These are phyloP conservation scores for Selaginella moellendorffii DNA, from an alignment of 75 land plant species.

Conservation along the genomic window DNA sequence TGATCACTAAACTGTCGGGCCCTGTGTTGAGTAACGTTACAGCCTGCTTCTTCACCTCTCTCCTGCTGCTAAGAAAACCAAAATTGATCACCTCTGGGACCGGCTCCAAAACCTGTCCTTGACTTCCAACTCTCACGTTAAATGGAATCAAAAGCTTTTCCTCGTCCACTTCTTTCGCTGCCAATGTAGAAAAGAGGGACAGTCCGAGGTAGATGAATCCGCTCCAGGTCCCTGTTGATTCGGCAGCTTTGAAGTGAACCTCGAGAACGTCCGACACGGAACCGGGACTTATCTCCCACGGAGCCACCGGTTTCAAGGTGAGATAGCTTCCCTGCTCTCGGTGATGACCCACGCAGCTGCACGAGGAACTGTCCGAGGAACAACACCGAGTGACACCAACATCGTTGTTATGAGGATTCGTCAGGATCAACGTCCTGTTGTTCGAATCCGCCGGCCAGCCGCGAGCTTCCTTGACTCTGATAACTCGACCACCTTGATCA, in stretches of 20 bases:
- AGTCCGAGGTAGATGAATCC: background rate
- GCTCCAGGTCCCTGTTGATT: background rate
- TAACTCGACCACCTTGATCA: too few species aligned
- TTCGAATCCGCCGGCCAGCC: slow-evolving; percentile 27
- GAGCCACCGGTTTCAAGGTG: slow-evolving; percentile 31
- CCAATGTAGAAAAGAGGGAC: background rate
- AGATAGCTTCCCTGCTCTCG: background rate
- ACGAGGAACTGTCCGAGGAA: background rate
- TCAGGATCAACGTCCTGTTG: slow-evolving; percentile 16
- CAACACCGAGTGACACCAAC: background rate
- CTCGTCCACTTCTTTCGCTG: background rate
- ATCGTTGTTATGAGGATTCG: background rate
- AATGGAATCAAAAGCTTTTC: background rate
- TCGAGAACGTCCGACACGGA: background rate
- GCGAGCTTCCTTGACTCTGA: slow-evolving; percentile 42
- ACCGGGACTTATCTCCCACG: slow-evolving; percentile 19
- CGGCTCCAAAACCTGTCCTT: slow-evolving; percentile 9
- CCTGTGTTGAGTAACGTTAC: slow-evolving; percentile 35
- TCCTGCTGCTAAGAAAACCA: slow-evolving; percentile 12
- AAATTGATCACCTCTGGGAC: slow-evolving; percentile 27
- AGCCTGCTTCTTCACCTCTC: slow-evolving; percentile 15
- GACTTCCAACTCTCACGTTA: background rate
- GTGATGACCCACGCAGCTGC: background rate
- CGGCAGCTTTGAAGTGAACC: background rate
- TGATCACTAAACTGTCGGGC: slow-evolving; percentile 18